Base-by-base conservation (phyloP, 805 yeast genomes). In the Isabelozyma heimii region DNA sequence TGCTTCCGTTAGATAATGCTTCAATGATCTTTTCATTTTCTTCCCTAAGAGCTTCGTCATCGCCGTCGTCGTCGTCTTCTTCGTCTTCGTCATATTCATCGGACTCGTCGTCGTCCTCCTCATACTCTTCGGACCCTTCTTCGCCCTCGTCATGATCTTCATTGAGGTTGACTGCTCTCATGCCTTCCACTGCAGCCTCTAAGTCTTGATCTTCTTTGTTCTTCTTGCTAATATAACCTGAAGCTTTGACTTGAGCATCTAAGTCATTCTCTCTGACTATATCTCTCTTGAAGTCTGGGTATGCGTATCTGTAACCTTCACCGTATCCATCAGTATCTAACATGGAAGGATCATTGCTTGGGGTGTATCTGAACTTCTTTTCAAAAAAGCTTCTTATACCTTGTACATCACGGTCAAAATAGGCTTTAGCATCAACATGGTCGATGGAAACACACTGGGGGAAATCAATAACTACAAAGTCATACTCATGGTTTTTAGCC, bases 401-500 rank as follows among this genome's bases (percentile, higher is more conserved):
- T 49, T 89, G 88, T 20, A 94, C 95, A 69, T 94, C 99, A 71
- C 99, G 80, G 58, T 89, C 82, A 67, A 94, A 94, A 66, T 89
- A 91, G 49, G 77, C 80, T 53, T 85, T 85, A 6, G 98, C 97
- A 64, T 94, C 97, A 3, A 75, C 77, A 63, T 94, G 99, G 55
- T 87, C 91, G 42, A 89, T 88, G 17, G 97, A 89, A 14, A 94
- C 87, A 82, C 97, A 92, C 69, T 94, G 99, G 3, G 99, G 99
- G 76, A 94, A 94, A 76, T 94, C 99, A 60, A 94, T 92, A 26
- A 94, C 97, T 16, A 91, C 86, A 59, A 91, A 89, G 44, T 89
- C 94, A 40, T 72, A 69, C 47, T 84, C 89, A 49, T 69, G 71
- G 15, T 75, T 61, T 39, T 65, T 73, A 14, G 71, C 69, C 15